phyloP scores from a whole-genome alignment of 2,329 filamentous ascomycete species.

The Aspergillus quadrilineatus region DNA sequence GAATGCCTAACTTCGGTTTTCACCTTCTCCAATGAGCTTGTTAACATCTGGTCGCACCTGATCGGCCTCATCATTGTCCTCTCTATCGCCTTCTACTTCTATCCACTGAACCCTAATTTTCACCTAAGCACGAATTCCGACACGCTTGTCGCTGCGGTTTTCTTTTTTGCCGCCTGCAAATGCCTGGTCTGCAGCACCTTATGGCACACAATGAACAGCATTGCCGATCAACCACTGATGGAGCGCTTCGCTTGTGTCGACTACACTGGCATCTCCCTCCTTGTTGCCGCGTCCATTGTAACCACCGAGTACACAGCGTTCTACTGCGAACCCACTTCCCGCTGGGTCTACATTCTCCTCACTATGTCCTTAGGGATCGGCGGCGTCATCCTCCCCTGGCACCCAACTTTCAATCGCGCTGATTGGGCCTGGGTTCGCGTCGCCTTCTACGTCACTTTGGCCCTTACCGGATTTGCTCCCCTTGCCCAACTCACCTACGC shows the following conservation, averaged over 20 bases:
- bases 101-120: slow-evolving; percentile 85
- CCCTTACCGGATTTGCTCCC: slow-evolving; percentile 83
- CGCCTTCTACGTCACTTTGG: slow-evolving; percentile 84
- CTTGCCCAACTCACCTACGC: slow-evolving; percentile 78
- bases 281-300: slow-evolving; percentile 93
- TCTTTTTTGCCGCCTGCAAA: slow-evolving; percentile 94
- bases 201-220: slow-evolving; percentile 99
- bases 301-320: slow-evolving; percentile 98
- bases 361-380: slow-evolving; percentile 80
- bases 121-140: slow-evolving; percentile 81
- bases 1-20: slow-evolving; percentile 86
- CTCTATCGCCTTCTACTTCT: slow-evolving; percentile 90
- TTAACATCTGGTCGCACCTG: slow-evolving; percentile 98
- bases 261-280: slow-evolving; percentile 93
- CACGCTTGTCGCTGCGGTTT: slow-evolving; percentile 84
- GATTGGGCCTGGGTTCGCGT: slow-evolving; percentile 95
- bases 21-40: slow-evolving; percentile 81
- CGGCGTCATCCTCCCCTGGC: slow-evolving; percentile 92
- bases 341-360: slow-evolving; percentile 79
- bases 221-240: slow-evolving; percentile 83
- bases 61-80: slow-evolving; percentile 87
- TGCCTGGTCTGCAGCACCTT: slow-evolving; percentile 92
- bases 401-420: slow-evolving; percentile 85
- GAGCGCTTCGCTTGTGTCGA: slow-evolving; percentile 97
- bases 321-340: slow-evolving; percentile 89